A percentile compares a stretch with the other conserved stretches of the same genome.
These are phyloP conservation scores for Colletotrichum aenigma DNA, from an alignment of 2,329 filamentous ascomycete species.

Conservation along the genomic window DNA sequence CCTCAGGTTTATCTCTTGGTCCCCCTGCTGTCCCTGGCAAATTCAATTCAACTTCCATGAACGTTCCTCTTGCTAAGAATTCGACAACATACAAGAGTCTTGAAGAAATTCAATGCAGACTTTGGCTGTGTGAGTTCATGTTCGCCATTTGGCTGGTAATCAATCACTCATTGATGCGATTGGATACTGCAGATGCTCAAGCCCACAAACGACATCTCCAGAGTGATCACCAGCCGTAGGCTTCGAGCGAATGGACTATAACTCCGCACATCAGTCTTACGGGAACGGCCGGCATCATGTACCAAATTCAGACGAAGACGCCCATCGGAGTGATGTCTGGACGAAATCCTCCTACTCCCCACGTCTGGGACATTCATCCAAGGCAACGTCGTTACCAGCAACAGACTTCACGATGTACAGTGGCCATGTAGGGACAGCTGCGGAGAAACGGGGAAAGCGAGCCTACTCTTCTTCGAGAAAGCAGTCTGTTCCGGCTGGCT, in stretches of 20 bases:
- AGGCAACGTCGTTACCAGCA: not conserved
- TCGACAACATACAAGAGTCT: too few species aligned
- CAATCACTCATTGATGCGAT: too few species aligned
- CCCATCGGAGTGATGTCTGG: not conserved
- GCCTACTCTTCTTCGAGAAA: not conserved
- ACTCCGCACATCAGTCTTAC: not conserved
- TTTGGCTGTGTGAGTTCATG: too few species aligned
- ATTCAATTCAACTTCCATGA: too few species aligned
- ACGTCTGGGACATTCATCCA: not conserved
- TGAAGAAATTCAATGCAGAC: too few species aligned
- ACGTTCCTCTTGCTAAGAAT: too few species aligned
- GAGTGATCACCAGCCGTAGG: not conserved
- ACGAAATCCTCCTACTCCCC: not conserved
- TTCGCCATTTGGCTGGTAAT: too few species aligned
- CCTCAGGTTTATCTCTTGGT: too few species aligned
- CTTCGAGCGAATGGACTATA: not conserved
- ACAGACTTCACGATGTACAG: not conserved
- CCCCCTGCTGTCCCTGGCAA: too few species aligned
- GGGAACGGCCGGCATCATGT: fast-evolving
- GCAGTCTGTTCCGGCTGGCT: not conserved
- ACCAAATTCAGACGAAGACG: not conserved
- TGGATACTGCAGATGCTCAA: not conserved
- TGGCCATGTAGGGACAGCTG: not conserved
- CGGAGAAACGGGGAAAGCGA: not conserved
- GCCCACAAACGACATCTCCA: not conserved